Evolutionary conservation across 164 flowering plant species (phyloP), one percentile per base, ranked within the genome.

Genomic region (Taxillus chinensis): DNA sequence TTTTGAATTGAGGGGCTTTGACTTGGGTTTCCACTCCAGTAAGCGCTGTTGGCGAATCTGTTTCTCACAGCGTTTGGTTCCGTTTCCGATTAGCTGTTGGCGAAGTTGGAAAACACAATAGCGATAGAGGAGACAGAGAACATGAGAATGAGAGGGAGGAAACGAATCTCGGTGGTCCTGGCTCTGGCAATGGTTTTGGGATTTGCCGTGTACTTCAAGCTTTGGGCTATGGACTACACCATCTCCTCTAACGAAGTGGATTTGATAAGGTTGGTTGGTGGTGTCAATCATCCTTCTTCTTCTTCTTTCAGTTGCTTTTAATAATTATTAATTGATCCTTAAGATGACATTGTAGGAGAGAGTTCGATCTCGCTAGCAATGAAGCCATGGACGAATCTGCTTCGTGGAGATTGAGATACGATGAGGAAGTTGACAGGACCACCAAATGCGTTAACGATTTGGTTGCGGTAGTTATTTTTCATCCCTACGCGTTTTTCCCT

Each of bases 311-410:
- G 15, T n/a, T 62, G 43, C 45, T 12, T 14, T 49, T 7, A 52
- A 15, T 61, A 43, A 43, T 43, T 43, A 5, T 43, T 43, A 9
- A 27, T 11, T 41, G 2, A 2, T 6, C 13, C 59, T 51, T 41
- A 37, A 27, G 11, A 27, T 27, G 27, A 27, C 41, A n/a, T 40
- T 76, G 79, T 73, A 89, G 96, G 67, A 71, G 69, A 61, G 84
- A 92, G 72, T 92, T 92, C 71, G 98, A 92, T 80, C 82, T 86
- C 54, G 97, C 97, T 46, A 83, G 81, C 62, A 78, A 70, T 71
- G 95, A 92, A 67, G 98, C 98, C 53, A 74, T 88, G 92, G 98
- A 92, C 73, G 98, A 92, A 82, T 86, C 96, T 65, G 96, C 98
- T 17, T 95, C 88, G 62, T 92, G 98, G 98, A 85, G 97, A 67